Evolutionary conservation across 2,329 filamentous ascomycete genomes (phyloP), one percentile per base, ranked within the genome.

Genomic region (Colletotrichum magnum): DNA sequence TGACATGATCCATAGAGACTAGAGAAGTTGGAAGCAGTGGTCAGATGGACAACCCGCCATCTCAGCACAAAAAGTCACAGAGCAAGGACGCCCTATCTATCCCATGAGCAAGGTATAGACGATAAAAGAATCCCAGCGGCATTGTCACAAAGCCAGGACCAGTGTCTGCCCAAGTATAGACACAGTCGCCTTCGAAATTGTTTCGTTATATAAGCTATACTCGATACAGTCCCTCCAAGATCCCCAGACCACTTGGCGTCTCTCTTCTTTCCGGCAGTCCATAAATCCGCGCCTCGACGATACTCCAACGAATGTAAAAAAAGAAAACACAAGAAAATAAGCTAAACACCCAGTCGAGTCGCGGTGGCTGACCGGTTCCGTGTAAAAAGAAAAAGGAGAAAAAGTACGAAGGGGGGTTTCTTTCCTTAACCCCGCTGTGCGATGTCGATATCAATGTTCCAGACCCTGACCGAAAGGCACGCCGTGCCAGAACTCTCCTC

Each of bases 131-230:
- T n/a, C 50, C 45, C 57, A 48, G n/a, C 48, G 53, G 58, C 53
- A 65, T 68, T 54, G 58, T 59, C 43, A 48, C 36, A 36, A 52
- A 47, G 47, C 48, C 28, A 32, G 43, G 21, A 68, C 60, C 60
- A 54, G 48, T 21, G 48, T 50, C 61, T 24, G 48, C 48, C 39
- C 39, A 60, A 59, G 64, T 64, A 41, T 59, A 68, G 58, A 53
- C 39, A 13, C 18, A 26, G n/a, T 50, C 32, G 18, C 13, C 5
- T 58, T 58, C 43, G 41, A 45, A 21, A 26, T 45, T 50, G 53
- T 39, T 36, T 64, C 53, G 65, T 53, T 65, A 64, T 67, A 58
- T 68, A 65, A 64, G 63, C 58, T 68, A 59, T 65, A 65, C 61
- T 59, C 21, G 41, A 59, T 58, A 64, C 47, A 59, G 24, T 45